Percentiles rank a stretch among this genome's conserved stretches.
These are phyloP conservation scores for Puccinia hordei DNA, from an alignment of 1,284 basidiomycete genomes.

Conservation along the genomic window DNA sequence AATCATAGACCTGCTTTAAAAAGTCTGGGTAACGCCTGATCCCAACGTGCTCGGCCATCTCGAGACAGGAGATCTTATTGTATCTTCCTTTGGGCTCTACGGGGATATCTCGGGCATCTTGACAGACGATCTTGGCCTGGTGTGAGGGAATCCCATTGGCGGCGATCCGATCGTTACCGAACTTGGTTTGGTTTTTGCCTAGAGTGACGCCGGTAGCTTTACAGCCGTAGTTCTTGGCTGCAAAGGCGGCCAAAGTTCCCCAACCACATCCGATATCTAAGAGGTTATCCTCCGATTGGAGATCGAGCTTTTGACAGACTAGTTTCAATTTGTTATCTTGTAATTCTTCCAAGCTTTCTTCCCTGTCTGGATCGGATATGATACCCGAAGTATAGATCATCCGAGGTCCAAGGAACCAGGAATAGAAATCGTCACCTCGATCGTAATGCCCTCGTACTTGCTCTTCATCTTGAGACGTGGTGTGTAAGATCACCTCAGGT, in stretches of 20 bases:
- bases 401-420: constrained; percentile 90
- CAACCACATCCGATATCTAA: constrained; percentile 97
- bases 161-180: constrained; percentile 84
- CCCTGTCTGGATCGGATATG: constrained; percentile 71
- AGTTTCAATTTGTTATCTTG: constrained; percentile 98
- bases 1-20: constrained; percentile 85
- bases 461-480: constrained; percentile 85
- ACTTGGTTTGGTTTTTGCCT: constrained; percentile 83
- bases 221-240: constrained; percentile 93
- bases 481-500: constrained; percentile 90
- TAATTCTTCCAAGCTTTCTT: constrained; percentile 88
- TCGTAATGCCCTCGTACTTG: constrained; percentile 97
- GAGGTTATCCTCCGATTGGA: constrained; percentile 78
- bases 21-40: constrained; percentile 88
- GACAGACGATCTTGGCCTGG: constrained; percentile 86
- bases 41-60: constrained; percentile 99
- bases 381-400: constrained; percentile 98
- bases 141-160: constrained; percentile 75
- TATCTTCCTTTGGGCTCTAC: constrained; percentile 72
- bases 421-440: constrained; percentile 90
- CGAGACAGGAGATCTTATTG: constrained; percentile 92
- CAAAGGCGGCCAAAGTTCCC: constrained; percentile 93
- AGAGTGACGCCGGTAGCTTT: constrained; percentile 96
- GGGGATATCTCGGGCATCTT: constrained; percentile 92
- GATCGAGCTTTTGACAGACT: constrained; percentile 90